These are phyloP conservation scores for Penicillium cosmopolitanum DNA, from an alignment of 495 filamentous ascomycete species.

Conservation along the genomic window DNA sequence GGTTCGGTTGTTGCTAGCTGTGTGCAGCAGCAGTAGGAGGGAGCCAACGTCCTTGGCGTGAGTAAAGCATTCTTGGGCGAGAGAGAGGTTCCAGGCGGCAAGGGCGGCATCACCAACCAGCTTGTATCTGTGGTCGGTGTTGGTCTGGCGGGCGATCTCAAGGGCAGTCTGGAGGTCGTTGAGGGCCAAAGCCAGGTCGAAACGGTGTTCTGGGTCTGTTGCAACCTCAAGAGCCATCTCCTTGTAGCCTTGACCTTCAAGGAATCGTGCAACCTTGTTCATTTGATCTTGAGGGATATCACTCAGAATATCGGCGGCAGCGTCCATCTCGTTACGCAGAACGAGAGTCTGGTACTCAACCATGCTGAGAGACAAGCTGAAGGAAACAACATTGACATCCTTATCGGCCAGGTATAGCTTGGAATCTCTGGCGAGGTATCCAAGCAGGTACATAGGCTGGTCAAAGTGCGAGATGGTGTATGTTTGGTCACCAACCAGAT, in stretches of 20 bases:
- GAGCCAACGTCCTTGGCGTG: slow-evolving; percentile 89
- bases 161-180: slow-evolving; percentile 83
- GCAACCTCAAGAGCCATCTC: slow-evolving; percentile 95
- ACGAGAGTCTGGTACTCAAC: slow-evolving; percentile 98
- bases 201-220: slow-evolving; percentile 94
- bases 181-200: slow-evolving; percentile 86
- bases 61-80: slow-evolving; percentile 91
- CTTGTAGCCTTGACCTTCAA: slow-evolving; percentile 96
- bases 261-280: slow-evolving; percentile 96
- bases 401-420: slow-evolving; percentile 94
- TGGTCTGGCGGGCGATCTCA: slow-evolving; percentile 77
- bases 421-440: slow-evolving; percentile 92
- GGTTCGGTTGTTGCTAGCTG: slow-evolving; percentile 73
- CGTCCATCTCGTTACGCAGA: slow-evolving; percentile 91
- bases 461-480: slow-evolving; percentile 99
- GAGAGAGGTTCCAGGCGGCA: slow-evolving; percentile 77
- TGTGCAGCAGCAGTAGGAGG: slow-evolving; percentile 83
- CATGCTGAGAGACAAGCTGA: slow-evolving; percentile 88
- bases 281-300: slow-evolving; percentile 87
- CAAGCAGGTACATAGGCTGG: slow-evolving; percentile 89
- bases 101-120: slow-evolving; percentile 91
- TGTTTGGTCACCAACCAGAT: slow-evolving; percentile 95
- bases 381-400: slow-evolving; percentile 89
- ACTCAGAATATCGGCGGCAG: slow-evolving; percentile 80
- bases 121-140: slow-evolving; percentile 98